Conservation (phyloP, 345 rosid genomes). For the Aquilaria yunnanensis region DNA sequence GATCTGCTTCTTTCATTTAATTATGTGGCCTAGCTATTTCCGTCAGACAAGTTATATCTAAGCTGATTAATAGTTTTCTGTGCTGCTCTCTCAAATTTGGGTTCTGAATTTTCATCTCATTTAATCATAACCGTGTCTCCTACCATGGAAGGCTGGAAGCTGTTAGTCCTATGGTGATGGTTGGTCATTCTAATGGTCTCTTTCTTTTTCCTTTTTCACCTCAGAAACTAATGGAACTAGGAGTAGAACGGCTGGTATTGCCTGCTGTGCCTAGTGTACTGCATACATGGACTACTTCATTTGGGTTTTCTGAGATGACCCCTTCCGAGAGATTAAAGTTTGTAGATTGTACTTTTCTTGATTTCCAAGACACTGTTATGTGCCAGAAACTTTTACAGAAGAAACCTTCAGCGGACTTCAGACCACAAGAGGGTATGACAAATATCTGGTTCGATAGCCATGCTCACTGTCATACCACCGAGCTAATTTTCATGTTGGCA, state of each 20-base stretch:
- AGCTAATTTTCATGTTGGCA: conserved; percentile 4
- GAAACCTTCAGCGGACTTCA: conserved; percentile 7
- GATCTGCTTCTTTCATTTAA: too few relatives aligned
- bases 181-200: too few relatives aligned
- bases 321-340: conserved; percentile 16
- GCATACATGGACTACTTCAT: conserved; percentile 34
- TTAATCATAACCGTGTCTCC: too few relatives aligned
- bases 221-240: conserved; percentile 23
- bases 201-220: conserved; percentile 1
- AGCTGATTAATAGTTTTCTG: too few relatives aligned
- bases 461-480: neutral
- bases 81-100: neutral
- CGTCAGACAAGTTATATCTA: too few relatives aligned
- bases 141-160: too few relatives aligned
- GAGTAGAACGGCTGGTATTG: conserved; percentile 34
- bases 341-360: conserved; percentile 20
- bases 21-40: too few relatives aligned
- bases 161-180: too few relatives aligned
- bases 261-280: conserved; percentile 31
- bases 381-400: conserved; percentile 28
- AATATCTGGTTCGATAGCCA: neutral
- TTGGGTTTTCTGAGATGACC: conserved; percentile 37
- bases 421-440: conserved; percentile 20
- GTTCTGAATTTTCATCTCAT: neutral
- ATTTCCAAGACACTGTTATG: conserved; percentile 35